Conservation (phyloP, 2,329 filamentous ascomycete species). For the Stagonosporopsis vannaccii region DNA sequence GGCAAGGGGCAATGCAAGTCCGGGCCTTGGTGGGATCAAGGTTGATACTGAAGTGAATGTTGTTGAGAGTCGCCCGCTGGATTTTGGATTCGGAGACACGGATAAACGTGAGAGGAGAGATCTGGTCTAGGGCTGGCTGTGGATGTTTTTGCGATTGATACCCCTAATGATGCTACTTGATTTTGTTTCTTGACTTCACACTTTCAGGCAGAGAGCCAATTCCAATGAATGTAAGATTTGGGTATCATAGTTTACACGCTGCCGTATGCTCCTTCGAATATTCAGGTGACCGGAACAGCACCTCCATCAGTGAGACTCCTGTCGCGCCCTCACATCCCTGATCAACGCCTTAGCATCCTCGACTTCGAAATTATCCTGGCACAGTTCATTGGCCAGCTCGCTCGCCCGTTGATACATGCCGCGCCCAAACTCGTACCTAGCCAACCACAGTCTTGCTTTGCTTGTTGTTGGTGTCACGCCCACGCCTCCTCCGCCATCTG, state of each 20-base stretch:
- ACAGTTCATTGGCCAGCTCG: conserved; percentile 86
- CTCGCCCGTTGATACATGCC: conserved; percentile 79
- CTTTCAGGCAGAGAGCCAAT: neutral
- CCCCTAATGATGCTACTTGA: neutral
- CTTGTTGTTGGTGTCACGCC: conserved; percentile 92
- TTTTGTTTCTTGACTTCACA: neutral
- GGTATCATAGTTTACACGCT: conserved; percentile 9
- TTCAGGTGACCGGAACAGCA: too few species aligned
- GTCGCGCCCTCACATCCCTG: conserved; percentile 78
- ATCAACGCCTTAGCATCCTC: conserved; percentile 89
- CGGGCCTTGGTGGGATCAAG: conserved; percentile 3
- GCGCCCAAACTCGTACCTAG: conserved; percentile 77
- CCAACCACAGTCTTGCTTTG: conserved; percentile 93
- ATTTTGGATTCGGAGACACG: neutral
- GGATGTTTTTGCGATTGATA: neutral
- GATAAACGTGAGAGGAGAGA: neutral
- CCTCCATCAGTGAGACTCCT: conserved; percentile 2
- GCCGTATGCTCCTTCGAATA: neutral
- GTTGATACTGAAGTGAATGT: conserved; percentile 18
- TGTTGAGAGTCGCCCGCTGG: conserved; percentile 2
- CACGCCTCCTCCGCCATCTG: conserved; percentile 64
- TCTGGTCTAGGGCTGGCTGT: neutral
- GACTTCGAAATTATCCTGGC: conserved; percentile 86
- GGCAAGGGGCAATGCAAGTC: neutral
- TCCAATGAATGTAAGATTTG: neutral